phyloP scores from a whole-genome alignment of 805 yeast genomes.

The Spathaspora gorwiae region DNA sequence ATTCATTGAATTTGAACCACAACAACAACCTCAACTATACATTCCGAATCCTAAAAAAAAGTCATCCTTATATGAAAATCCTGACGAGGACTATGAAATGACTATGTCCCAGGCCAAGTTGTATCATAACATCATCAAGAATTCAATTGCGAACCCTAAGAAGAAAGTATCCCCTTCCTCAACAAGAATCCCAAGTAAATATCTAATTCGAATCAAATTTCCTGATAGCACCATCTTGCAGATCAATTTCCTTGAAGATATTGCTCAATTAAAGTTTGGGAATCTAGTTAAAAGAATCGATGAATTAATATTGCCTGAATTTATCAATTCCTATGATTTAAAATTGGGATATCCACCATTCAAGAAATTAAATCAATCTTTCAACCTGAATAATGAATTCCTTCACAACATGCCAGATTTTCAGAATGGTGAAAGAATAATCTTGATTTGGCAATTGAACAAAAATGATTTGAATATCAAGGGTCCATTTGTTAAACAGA shows the following conservation, averaged over 20 bases:
- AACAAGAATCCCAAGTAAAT: conserved; percentile 17
- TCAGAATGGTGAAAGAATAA: conserved; percentile 20
- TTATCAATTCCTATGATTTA: conserved; percentile 25
- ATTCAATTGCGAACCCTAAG: conserved; percentile 15
- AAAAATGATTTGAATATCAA: conserved; percentile 5
- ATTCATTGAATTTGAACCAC: conserved; percentile 2
- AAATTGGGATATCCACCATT: conserved; percentile 39
- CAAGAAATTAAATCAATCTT: conserved; percentile 21
- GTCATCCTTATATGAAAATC: conserved; percentile 28
- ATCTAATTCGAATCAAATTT: conserved; percentile 31
- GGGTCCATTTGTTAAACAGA: conserved; percentile 26
- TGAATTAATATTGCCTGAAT: conserved; percentile 23
- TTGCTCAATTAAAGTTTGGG: conserved; percentile 25
- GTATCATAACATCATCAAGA: conserved; percentile 30
- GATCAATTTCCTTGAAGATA: conserved; percentile 23
- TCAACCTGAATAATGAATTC: conserved; percentile 20
- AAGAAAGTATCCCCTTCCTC: conserved; percentile 7
- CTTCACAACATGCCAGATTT: conserved; percentile 28
- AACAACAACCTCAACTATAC: conserved; percentile 17
- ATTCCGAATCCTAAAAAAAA: conserved; percentile 10
- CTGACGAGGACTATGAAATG: conserved; percentile 39
- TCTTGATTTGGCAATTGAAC: conserved; percentile 33
- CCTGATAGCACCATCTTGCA: conserved; percentile 37
- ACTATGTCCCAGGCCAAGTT: conserved; percentile 34
- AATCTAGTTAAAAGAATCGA: conserved; percentile 34